Base-by-base conservation (phyloP, 805 yeast genomes). In the Yarrowia sp. region DNA sequence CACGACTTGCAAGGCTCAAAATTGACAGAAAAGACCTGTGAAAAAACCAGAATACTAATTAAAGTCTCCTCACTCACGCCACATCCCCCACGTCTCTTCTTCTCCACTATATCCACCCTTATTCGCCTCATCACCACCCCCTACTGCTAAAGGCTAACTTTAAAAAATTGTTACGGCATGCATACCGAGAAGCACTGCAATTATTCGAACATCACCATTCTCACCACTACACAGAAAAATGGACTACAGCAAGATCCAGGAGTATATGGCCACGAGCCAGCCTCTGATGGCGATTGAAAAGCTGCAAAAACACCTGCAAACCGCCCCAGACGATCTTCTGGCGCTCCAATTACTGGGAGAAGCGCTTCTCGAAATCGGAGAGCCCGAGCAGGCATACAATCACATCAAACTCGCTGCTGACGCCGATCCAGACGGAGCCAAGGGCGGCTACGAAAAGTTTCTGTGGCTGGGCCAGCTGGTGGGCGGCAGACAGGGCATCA, bases 401-500 rank as follows among this genome's bases (percentile, higher is more conserved):
- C 78, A 86, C 14, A 80, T 94, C 64, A 76, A 77, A 9, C 78
- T 78, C 52, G 87, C 92, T 2, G 86, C 93, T 69, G 85, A 85
- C 70, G 70, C 88, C 65, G 98, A 93, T 77, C 87, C 89, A 1
- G 76, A 81, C 1, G 97, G 91, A 1, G 70, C 74, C 1, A 72
- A 77, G 52, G 95, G 94, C 0, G 87, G 87, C 24, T 71, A 68
- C 14, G 97, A 91, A 74, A 93, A 92, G 79, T 93, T 90, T 75
- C 83, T 95, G 67, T 92, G 93, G 78, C 79, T 94, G 70, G 99
- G 98, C 2, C 99, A 94, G 79, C 86, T 94, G 65, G 81, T 88
- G 34, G 98, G 98, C 50, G 97, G 96, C 39, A 72, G 70, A 17
- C 89, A 86, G 71, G 98, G 98, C 10, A 75, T 91, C 17, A 76